These are phyloP conservation scores for Saksenaea vasiformis DNA, from an alignment of 371 early-diverging fungal genomes.

Conservation along the genomic window DNA sequence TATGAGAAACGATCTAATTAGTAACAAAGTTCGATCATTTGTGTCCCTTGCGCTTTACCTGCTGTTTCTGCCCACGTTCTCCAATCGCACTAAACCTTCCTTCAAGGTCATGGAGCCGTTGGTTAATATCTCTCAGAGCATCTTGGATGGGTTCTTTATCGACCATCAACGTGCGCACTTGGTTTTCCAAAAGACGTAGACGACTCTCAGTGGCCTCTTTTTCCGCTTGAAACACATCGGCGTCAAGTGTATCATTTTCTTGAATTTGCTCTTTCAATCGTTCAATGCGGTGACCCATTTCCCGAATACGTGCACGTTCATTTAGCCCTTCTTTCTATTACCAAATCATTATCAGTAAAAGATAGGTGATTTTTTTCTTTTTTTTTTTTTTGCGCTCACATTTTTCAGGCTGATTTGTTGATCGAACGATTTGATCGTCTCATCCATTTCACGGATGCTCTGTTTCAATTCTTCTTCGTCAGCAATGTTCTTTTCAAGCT, in stretches of 20 bases:
- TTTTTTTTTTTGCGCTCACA: background rate
- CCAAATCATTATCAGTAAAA: background rate
- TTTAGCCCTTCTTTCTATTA: background rate
- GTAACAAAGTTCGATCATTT: too few species aligned
- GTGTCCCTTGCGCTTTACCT: too few species aligned
- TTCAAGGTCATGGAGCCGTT: slow-evolving; percentile 11
- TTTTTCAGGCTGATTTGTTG: background rate
- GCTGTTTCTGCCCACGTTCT: slow-evolving; percentile 4
- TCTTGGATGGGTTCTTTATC: background rate
- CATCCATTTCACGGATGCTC: background rate
- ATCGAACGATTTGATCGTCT: background rate
- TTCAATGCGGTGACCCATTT: background rate
- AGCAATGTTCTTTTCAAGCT: background rate
- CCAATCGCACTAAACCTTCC: slow-evolving; percentile 6
- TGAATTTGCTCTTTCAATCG: slow-evolving; percentile 23
- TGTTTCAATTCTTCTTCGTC: background rate
- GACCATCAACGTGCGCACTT: background rate
- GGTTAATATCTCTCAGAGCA: slow-evolving; percentile 5
- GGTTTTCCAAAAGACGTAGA: background rate
- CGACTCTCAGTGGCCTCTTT: slow-evolving; percentile 41
- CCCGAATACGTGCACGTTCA: background rate
- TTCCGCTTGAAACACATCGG: slow-evolving; percentile 54
- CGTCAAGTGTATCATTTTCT: slow-evolving; percentile 68
- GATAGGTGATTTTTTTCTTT: too few species aligned
- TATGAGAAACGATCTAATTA: background rate